These are phyloP conservation scores for Alternaria conjuncta DNA, from an alignment of 2,329 filamentous ascomycete species.

Conservation along the genomic window DNA sequence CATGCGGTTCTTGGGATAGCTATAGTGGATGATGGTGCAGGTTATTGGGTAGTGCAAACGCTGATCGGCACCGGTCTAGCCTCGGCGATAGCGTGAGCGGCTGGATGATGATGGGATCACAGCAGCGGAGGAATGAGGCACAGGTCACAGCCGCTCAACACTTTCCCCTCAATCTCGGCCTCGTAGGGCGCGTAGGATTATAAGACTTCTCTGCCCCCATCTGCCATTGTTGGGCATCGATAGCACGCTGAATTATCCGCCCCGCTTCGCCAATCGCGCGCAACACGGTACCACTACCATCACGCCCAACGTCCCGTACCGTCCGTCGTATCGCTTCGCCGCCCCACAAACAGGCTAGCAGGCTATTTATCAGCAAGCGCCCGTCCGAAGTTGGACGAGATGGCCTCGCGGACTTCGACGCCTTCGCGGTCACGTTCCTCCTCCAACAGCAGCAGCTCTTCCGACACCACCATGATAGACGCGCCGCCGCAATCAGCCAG, in stretches of 20 bases:
- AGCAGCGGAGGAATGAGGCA: constrained; percentile 6
- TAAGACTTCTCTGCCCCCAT: not conserved
- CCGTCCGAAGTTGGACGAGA: constrained; percentile 12
- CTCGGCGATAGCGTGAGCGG: constrained; percentile 6
- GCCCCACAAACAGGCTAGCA: constrained; percentile 4
- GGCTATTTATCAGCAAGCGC: constrained; percentile 7
- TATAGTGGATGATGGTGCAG: not conserved
- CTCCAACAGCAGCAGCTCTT: constrained; percentile 36
- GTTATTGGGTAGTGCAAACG: constrained; percentile 2
- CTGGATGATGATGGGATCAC: constrained; percentile 3
- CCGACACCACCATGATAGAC: constrained; percentile 45
- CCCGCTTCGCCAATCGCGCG: not conserved
- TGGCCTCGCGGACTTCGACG: constrained; percentile 39
- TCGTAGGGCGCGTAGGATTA: not conserved
- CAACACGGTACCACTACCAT: not conserved
- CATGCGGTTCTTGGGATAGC: not conserved
- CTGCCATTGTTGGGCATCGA: not conserved
- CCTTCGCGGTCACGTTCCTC: constrained; percentile 41
- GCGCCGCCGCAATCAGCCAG: constrained; percentile 32
- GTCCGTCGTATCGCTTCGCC: not conserved
- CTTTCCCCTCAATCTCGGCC: not conserved
- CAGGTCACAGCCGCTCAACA: constrained; percentile 9
- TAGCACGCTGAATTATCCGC: not conserved
- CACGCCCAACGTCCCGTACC: constrained; percentile 4
- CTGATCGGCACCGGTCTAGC: constrained; percentile 6